A percentile compares a stretch with the other conserved stretches of the same genome.
Evolutionary conservation across 129 eudicot species (phyloP).

Genomic region (Solidago caesia): DNA sequence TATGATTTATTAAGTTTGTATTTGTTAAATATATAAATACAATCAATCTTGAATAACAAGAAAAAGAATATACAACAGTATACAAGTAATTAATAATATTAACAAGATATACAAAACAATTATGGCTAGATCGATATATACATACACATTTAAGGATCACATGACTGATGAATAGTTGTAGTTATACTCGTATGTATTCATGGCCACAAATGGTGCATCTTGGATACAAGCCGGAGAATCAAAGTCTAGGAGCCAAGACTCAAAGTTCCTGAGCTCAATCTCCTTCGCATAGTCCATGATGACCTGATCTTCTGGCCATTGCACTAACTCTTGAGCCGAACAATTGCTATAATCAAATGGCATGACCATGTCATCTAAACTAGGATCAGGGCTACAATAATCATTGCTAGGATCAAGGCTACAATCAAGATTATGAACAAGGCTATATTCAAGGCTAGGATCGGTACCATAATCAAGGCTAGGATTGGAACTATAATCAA

Average conservation of each 20-base stretch:
- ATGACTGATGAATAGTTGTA: conserved; percentile 22
- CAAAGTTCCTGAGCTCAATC: conserved; percentile 31
- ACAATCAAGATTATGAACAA: background rate
- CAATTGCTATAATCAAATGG: conserved; percentile 25
- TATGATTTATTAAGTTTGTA: background rate
- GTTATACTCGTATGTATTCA: conserved; percentile 23
- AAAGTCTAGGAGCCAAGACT: conserved; percentile 41
- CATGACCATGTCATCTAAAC: conserved; percentile 17
- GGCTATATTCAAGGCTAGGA: conserved; percentile 13
- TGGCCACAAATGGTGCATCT: conserved; percentile 27
- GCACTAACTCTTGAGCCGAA: conserved; percentile 29
- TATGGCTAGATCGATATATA: conserved; percentile 7
- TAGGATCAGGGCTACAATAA: conserved; percentile 21
- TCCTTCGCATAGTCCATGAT: conserved; percentile 19
- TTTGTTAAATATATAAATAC: conserved; percentile 20
- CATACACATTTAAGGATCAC: conserved; percentile 20
- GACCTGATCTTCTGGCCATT: conserved; percentile 24
- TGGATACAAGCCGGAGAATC: conserved; percentile 22
- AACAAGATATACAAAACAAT: conserved; percentile 26
- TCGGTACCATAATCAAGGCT: conserved; percentile 1
- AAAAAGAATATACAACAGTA: conserved; percentile 16
- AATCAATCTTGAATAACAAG: background rate
- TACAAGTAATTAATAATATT: conserved; percentile 22
- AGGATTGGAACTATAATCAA: conserved; percentile 17
- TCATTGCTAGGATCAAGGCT: conserved; percentile 3